Percentiles rank a stretch among this genome's conserved stretches.
Conservation (phyloP, 2,329 filamentous ascomycete species). For the Colletotrichum tofieldiae region DNA sequence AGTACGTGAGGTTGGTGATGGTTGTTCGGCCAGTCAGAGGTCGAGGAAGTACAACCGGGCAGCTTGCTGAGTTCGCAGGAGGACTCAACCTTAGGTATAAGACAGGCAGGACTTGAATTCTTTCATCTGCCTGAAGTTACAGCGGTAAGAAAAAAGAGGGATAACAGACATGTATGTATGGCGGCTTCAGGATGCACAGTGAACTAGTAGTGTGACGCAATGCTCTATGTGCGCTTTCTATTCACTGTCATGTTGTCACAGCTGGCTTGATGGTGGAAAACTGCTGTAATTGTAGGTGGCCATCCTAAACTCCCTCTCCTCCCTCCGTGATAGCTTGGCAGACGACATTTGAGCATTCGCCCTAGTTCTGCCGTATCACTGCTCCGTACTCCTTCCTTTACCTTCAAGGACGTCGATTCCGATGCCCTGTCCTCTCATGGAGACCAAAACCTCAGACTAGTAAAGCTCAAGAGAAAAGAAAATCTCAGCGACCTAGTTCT, state of each 20-base stretch:
- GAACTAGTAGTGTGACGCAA: neutral
- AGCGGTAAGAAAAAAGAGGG: neutral
- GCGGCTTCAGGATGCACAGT: neutral
- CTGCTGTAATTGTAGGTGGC: neutral
- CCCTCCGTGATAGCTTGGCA: no score
- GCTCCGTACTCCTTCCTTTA: no score
- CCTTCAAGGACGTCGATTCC: no score
- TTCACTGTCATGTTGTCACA: neutral
- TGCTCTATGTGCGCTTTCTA: neutral
- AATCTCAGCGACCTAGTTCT: neutral
- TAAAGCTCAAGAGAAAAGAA: no score
- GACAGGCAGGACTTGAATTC: neutral
- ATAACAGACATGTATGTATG: no score
- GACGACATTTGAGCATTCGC: no score
- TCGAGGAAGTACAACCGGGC: rapidly evolving
- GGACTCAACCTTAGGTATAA: rapidly evolving
- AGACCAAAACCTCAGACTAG: neutral
- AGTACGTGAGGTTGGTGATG: neutral
- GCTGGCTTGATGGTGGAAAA: neutral
- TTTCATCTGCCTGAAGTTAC: neutral
- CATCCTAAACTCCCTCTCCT: no score
- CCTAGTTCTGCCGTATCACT: no score
- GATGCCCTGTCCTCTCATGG: no score
- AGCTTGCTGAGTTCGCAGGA: neutral
- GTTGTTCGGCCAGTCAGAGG: neutral